Base-by-base conservation (phyloP, 176 grass and related monocot genomes). In the Calamus simplicifolius region DNA sequence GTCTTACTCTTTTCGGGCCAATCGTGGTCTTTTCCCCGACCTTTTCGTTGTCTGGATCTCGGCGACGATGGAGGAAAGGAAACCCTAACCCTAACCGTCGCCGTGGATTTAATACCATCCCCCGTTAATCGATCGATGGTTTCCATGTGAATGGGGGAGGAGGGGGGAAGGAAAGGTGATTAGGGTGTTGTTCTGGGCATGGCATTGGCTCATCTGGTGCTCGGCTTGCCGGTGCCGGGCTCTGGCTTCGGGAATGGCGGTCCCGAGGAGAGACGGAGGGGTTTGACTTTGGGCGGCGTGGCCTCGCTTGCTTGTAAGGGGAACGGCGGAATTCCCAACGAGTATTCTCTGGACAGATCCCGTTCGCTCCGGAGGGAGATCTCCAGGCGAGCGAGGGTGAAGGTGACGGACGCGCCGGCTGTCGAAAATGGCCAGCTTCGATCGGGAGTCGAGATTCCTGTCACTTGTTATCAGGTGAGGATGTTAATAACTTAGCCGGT, bases 391-490 rank as follows among this genome's bases (percentile, higher is more conserved):
- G 72, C 69, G 52, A 71, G 67, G 13, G 29, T 72, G 23, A 82
- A 75, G 75, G 61, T 88, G 63, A 63, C 62, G 4, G 81, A 71
- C 49, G 56, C 66, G 17, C 67, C 70, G 18, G 49, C 66, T 18
- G 49, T 77, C 5, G 73, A 76, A 27, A 66, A 12, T 21, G 73
- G 68, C 26, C 75, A 68, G 75, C 52, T 75, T 25, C 50, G 59
- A 15, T 54, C 71, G 63, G 26, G 48, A 19, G 77, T 98, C 25
- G 88, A 98, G 76, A 98, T 98, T 83, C 88, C 87, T 16, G 84
- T 93, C 76, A 98, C 85, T 56, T 98, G 88, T 68, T 98, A 92
- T 68, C 81, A 98, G 93, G 93, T 98, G 71, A 74, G 26, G n/a
- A 13, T 2, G 35, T 43, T 43, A 12, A 23, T 23, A 23, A 23